These are phyloP conservation scores for Prunus salicina DNA, from an alignment of 306 rosid species.

Conservation along the genomic window DNA sequence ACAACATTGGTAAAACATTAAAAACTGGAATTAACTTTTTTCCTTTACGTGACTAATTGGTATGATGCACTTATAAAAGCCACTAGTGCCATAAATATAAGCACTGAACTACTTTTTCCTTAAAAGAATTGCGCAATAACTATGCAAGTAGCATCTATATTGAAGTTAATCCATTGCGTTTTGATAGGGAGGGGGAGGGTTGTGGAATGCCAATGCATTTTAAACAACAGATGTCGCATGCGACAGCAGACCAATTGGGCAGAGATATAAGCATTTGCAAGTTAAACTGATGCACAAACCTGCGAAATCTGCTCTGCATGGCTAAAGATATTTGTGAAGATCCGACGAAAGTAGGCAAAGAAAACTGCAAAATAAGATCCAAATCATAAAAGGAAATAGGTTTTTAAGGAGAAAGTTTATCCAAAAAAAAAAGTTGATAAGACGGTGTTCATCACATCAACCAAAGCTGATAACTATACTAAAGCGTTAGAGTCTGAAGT, in stretches of 20 bases:
- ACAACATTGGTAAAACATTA: background rate
- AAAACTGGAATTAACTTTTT: background rate
- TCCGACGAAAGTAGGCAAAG: slow-evolving; percentile 80
- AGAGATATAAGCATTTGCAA: background rate
- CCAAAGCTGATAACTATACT: background rate
- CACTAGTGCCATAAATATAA: background rate
- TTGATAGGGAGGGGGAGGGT: background rate
- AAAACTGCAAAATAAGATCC: slow-evolving; percentile 53
- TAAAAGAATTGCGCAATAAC: background rate
- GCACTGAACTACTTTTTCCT: background rate
- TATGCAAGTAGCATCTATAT: background rate
- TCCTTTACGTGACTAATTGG: background rate
- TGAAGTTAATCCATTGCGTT: background rate
- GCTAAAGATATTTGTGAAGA: slow-evolving; percentile 89
- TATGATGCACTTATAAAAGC: background rate
- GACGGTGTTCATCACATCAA: background rate
- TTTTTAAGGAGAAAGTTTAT: slow-evolving; percentile 3
- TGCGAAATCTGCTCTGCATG: slow-evolving; percentile 97
- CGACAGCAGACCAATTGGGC: background rate
- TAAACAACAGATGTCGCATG: too few species aligned
- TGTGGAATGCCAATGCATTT: background rate
- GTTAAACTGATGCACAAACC: slow-evolving; percentile 40
- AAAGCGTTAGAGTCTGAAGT: background rate
- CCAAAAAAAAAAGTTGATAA: background rate
- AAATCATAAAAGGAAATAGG: background rate